A percentile compares a stretch with the other conserved stretches of the same genome.
phyloP scores from a whole-genome alignment of 169 alveolate genomes.

The Babesia divergens region DNA sequence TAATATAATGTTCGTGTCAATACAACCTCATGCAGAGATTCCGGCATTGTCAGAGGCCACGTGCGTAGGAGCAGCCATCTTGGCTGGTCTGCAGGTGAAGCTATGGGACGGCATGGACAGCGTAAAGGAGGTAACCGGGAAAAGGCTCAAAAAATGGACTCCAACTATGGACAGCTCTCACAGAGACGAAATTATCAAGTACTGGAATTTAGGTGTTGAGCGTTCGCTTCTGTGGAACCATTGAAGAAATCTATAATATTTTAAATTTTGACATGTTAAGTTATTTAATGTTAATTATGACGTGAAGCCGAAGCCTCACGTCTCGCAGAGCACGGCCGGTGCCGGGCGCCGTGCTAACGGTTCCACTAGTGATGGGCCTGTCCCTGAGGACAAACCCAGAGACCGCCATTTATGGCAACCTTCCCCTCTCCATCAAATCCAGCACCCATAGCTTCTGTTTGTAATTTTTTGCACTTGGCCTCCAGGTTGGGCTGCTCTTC shows the following conservation, averaged over 20 bases:
- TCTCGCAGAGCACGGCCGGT: too few species aligned
- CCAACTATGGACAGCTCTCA: slow-evolving; percentile 56
- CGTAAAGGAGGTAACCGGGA: slow-evolving; percentile 55
- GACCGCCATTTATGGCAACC: too few species aligned
- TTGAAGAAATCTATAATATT: too few species aligned
- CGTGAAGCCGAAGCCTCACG: not conserved
- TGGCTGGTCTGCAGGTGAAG: slow-evolving; percentile 83
- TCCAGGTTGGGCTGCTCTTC: too few species aligned
- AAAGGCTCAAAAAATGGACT: slow-evolving; percentile 43
- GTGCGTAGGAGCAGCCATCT: slow-evolving; percentile 86
- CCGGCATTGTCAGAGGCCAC: slow-evolving; percentile 78
- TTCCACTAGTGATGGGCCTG: too few species aligned
- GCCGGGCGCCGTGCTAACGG: too few species aligned
- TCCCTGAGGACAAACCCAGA: too few species aligned
- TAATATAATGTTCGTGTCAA: not conserved
- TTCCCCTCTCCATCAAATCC: too few species aligned
- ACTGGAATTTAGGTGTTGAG: slow-evolving; percentile 77
- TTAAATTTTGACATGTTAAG: not conserved
- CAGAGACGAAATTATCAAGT: slow-evolving; percentile 46
- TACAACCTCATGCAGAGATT: slow-evolving; percentile 4
- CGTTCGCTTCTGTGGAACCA: slow-evolving; percentile 57
- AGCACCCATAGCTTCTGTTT: too few species aligned
- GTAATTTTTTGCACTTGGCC: too few species aligned
- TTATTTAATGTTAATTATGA: not conserved
- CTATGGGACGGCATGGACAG: slow-evolving; percentile 72